Evolutionary conservation across 1,139 yeast species (phyloP).

Genomic region (Magnusiomyces paraingens): DNA sequence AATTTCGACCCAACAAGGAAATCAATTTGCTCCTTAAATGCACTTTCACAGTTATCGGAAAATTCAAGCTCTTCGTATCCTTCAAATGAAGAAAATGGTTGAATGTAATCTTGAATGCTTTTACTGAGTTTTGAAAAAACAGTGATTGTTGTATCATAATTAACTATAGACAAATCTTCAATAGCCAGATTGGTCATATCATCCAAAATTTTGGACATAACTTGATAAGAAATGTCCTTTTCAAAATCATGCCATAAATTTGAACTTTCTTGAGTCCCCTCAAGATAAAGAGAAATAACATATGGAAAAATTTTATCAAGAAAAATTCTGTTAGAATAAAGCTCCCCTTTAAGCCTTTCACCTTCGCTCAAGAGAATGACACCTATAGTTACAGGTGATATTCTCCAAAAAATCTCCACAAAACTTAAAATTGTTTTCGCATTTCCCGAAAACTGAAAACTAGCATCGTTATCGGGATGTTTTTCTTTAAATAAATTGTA

Average conservation of each 20-base stretch:
- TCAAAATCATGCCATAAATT: background rate
- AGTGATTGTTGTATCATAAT: background rate
- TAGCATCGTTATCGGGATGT: background rate
- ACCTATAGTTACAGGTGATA: background rate
- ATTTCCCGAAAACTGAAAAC: slow-evolving; percentile 3
- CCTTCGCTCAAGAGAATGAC: background rate
- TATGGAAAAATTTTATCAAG: background rate
- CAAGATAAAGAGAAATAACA: slow-evolving; percentile 1
- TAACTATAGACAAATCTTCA: background rate
- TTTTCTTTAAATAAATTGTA: background rate
- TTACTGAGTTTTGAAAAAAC: background rate
- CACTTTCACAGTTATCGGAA: background rate
- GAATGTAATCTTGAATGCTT: background rate
- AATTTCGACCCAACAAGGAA: background rate
- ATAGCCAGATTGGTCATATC: background rate
- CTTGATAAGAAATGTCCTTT: background rate
- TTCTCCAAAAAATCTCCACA: slow-evolving; percentile 4
- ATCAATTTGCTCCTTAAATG: slow-evolving; percentile 3
- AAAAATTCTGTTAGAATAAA: background rate
- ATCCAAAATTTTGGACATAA: background rate
- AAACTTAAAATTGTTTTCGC: background rate
- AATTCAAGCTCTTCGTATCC: background rate
- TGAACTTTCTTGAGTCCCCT: background rate
- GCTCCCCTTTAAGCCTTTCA: background rate
- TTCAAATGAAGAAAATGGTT: slow-evolving; percentile 2